Conservation (phyloP, 768 basidiomycete genomes). For the Boletus rubroflammeus region DNA sequence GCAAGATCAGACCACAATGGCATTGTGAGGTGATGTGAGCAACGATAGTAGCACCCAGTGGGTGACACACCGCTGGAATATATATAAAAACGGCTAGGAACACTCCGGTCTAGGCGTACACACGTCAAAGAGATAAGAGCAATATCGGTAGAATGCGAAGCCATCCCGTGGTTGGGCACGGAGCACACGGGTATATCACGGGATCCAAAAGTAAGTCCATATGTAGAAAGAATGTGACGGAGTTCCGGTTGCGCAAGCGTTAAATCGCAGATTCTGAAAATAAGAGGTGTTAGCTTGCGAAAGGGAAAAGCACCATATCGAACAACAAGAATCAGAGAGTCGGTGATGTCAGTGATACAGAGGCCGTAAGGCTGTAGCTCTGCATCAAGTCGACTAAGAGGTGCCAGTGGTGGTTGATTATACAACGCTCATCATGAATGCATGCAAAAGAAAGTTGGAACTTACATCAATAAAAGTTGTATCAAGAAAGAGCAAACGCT, state of each 20-base stretch:
- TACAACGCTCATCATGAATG: conserved; percentile 78
- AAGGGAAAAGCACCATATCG: not conserved
- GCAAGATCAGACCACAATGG: conserved; percentile 49
- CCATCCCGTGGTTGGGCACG: not conserved
- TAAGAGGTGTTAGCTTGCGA: conserved; percentile 17
- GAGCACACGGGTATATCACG: not conserved
- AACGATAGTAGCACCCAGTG: not conserved
- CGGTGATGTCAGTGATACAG: conserved; percentile 78
- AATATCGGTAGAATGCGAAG: not conserved
- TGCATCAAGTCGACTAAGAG: conserved; percentile 84
- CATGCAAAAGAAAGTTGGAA: not conserved
- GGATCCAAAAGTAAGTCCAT: not conserved
- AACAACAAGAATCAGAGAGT: conserved; percentile 41
- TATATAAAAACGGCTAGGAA: conserved; percentile 7
- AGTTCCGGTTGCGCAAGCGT: not conserved
- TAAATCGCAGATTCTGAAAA: conserved; percentile 6
- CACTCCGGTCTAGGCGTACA: not conserved
- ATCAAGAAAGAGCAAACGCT: not conserved
- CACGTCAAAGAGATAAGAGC: conserved; percentile 7
- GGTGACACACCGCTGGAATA: conserved; percentile 1
- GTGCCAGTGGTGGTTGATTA: conserved; percentile 72
- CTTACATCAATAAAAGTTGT: conserved; percentile 9
- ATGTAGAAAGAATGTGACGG: not conserved
- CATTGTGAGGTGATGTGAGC: conserved; percentile 5
- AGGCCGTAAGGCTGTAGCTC: conserved; percentile 32